A percentile compares a stretch with the other conserved stretches of the same genome.
These are phyloP conservation scores for Guyanaporus albipodus DNA, from an alignment of 768 basidiomycete genomes.

Conservation along the genomic window DNA sequence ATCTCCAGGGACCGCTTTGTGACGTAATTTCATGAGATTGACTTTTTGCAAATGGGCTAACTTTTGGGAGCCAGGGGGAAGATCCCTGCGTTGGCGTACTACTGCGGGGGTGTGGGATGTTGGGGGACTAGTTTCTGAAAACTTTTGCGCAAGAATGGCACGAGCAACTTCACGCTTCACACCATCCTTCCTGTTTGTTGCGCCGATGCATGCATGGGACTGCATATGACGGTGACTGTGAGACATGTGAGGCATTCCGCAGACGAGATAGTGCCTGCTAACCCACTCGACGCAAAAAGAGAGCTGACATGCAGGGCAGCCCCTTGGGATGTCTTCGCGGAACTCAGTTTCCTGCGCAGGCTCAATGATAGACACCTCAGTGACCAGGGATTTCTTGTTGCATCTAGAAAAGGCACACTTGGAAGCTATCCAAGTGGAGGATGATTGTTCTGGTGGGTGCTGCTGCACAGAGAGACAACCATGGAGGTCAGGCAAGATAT, in stretches of 20 bases:
- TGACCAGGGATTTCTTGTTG: slow-evolving; percentile 50
- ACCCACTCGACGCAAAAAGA: slow-evolving; percentile 65
- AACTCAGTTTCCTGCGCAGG: not conserved
- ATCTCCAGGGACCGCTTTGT: slow-evolving; percentile 61
- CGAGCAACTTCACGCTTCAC: slow-evolving; percentile 47
- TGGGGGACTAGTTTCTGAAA: slow-evolving; percentile 28
- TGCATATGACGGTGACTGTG: slow-evolving; percentile 63
- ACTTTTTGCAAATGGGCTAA: slow-evolving; percentile 52
- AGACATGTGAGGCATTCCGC: slow-evolving; percentile 7
- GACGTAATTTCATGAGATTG: slow-evolving; percentile 72
- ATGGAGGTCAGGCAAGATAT: slow-evolving; percentile 60
- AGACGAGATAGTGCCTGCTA: not conserved
- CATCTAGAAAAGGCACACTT: slow-evolving; percentile 52
- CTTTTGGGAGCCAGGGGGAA: slow-evolving; percentile 50
- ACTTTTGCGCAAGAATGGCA: slow-evolving; percentile 51
- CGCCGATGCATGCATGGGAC: slow-evolving; percentile 51
- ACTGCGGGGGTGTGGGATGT: slow-evolving; percentile 26
- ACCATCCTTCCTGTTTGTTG: slow-evolving; percentile 6
- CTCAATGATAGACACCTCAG: slow-evolving; percentile 29
- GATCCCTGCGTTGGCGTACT: slow-evolving; percentile 27
- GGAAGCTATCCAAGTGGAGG: slow-evolving; percentile 32
- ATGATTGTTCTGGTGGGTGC: not conserved
- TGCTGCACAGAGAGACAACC: slow-evolving; percentile 37
- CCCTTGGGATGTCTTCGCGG: slow-evolving; percentile 18
- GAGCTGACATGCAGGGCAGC: slow-evolving; percentile 50